phyloP scores from a whole-genome alignment of 129 eudicot species.

The Artemisia tridentata region DNA sequence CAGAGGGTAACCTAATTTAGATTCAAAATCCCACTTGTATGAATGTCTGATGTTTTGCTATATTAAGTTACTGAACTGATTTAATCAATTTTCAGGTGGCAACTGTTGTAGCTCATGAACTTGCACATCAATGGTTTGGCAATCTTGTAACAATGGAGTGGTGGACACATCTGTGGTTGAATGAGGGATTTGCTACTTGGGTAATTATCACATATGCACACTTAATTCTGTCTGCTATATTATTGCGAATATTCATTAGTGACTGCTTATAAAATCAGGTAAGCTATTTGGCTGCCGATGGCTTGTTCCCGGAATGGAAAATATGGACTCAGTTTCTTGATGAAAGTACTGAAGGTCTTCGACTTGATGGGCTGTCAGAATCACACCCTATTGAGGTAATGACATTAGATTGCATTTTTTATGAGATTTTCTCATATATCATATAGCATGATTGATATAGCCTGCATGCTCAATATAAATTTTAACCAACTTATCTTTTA shows the following conservation, averaged over 20 bases:
- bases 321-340: conserved; percentile 99
- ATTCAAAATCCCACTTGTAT: background rate
- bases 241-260: background rate
- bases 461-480: conserved; percentile 2
- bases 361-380: conserved; percentile 96
- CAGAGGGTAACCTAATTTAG: conserved; percentile 65
- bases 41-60: background rate
- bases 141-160: conserved; percentile 99
- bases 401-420: conserved; percentile 11
- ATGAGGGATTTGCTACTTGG: conserved; percentile 99
- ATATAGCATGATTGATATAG: background rate
- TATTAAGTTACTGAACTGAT: background rate
- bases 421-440: background rate
- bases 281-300: conserved; percentile 89
- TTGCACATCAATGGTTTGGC: conserved; percentile 99
- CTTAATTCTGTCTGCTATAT: conserved; percentile 15
- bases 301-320: conserved; percentile 94
- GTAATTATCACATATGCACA: conserved; percentile 35
- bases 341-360: conserved; percentile 92
- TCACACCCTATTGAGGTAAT: conserved; percentile 97
- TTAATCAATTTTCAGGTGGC: conserved; percentile 60
- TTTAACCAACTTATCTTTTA: conserved; percentile 16
- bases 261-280: conserved; percentile 48
- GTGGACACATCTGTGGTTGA: conserved; percentile 99
- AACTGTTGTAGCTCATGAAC: conserved; percentile 95